Evolutionary conservation across 176 grass and related monocot genomes (phyloP), one percentile per base, ranked within the genome.

Genomic region (Areca catechu): DNA sequence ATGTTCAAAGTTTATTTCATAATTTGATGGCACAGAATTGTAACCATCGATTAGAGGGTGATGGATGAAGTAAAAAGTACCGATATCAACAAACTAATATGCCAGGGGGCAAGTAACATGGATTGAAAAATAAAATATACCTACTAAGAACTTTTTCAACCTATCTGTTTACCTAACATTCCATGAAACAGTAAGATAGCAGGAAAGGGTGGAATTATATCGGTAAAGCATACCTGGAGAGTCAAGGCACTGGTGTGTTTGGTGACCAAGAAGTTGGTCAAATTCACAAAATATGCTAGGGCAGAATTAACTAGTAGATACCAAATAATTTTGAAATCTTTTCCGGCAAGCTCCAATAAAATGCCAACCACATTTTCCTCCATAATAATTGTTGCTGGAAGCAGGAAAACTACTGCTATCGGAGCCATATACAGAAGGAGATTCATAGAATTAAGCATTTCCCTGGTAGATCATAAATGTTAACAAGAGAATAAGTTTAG

Each of bases 371-470:
- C 76, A 63, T 80, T 85, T 50, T 85, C 72, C 62, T 85, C 82
- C 82, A 80, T 85, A 25, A 85, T 67, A 60, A 85, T 54, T 51
- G 82, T 85, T 51, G 82, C 82, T 20, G 82, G 82, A 4, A 69
- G 67, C 56, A 80, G 65, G 15, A 85, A 61, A 50, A 80, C 24
- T 24, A 85, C 82, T 57, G 76, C 76, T 16, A 85, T 74, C 57
- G 82, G 82, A 9, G 77, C 82, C 82, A 85, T 85, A 55, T 85
- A 85, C 59, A 85, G 62, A 16, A 85, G 67, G 53, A 85, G 72
- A 37, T 85, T 85, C 82, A 80, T 85, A n/a, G 82, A 85, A 62
- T 85, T 80, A 23, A 85, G 62, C 76, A 80, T 85, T 55, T 85
- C 76, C 69, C 82, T 85, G 55, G 22, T 55, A 23, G 14, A 37